phyloP scores from a whole-genome alignment of 2,329 filamentous ascomycete genomes.

The Sporothrix curviconia region DNA sequence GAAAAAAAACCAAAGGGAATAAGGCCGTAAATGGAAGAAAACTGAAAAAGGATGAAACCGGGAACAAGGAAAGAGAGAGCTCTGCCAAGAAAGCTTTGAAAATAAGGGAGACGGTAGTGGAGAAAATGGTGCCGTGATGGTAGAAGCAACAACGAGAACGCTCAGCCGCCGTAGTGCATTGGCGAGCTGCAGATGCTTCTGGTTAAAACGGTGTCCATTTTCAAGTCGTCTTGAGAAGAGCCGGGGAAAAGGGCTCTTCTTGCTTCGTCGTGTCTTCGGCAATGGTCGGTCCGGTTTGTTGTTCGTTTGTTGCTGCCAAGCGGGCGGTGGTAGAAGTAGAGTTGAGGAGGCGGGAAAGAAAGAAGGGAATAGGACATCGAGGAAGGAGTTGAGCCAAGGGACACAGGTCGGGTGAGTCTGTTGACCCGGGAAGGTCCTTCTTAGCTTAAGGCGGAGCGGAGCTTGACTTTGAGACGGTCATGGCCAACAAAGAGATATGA shows the following conservation, averaged over 20 bases:
- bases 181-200: no score
- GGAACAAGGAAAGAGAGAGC: neutral
- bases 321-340: neutral
- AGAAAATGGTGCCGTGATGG: neutral
- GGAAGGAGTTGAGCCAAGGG: neutral
- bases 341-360: neutral
- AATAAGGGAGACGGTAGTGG: neutral
- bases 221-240: neutral
- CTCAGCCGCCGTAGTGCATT: no score
- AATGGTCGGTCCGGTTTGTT: constrained; percentile 11
- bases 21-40: no score
- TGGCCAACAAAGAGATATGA: constrained; percentile 43
- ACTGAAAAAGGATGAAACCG: constrained; percentile 10
- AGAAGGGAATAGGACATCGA: neutral
- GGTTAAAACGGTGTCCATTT: neutral
- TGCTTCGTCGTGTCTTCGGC: constrained; percentile 15
- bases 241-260: neutral
- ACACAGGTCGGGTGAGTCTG: neutral
- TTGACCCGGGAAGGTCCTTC: neutral
- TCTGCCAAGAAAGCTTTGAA: neutral
- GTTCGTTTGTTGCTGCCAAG: neutral
- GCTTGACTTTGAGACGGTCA: constrained; percentile 34
- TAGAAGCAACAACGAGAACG: neutral
- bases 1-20: no score
- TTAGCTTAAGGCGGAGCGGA: constrained; percentile 27